phyloP scores from a whole-genome alignment of 2,329 filamentous ascomycete genomes.

The Coniella vitis region DNA sequence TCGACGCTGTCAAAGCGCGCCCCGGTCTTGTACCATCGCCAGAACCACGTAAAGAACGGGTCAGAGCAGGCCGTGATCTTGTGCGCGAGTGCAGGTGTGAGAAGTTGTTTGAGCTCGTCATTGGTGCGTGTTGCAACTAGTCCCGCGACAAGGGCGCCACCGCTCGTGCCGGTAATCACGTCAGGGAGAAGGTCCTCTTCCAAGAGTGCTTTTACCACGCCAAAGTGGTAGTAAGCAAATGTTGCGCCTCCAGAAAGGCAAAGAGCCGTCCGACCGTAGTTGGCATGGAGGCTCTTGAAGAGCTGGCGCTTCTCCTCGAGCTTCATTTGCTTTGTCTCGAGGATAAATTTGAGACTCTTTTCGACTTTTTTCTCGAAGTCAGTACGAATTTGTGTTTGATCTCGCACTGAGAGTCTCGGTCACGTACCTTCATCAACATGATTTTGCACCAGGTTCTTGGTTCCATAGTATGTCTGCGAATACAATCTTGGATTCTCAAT shows the following conservation, averaged over 20 bases:
- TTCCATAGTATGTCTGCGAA: conserved; percentile 94
- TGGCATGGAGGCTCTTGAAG: conserved; percentile 84
- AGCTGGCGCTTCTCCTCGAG: conserved; percentile 69
- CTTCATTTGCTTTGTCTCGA: conserved; percentile 59
- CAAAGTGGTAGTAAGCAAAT: conserved; percentile 96
- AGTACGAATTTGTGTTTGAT: too few relatives aligned
- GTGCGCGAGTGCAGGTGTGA: conserved; percentile 80
- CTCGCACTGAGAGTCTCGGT: too few relatives aligned
- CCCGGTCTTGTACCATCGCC: conserved; percentile 85
- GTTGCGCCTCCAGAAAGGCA: conserved; percentile 90
- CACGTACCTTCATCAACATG: conserved; percentile 77
- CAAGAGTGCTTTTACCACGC: conserved; percentile 80
- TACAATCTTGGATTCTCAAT: conserved; percentile 93
- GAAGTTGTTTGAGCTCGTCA: conserved; percentile 76
- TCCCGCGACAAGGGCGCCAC: conserved; percentile 82
- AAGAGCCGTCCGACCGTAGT: conserved; percentile 86
- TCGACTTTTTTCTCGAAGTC: conserved; percentile 45
- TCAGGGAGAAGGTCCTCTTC: conserved; percentile 82
- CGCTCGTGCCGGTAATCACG: conserved; percentile 94
- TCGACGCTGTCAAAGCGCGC: conserved; percentile 90
- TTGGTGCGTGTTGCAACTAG: conserved; percentile 85
- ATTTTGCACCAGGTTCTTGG: conserved; percentile 87
- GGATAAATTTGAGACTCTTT: conserved; percentile 58
- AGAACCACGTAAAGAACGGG: conserved; percentile 65
- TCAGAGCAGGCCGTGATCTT: conserved; percentile 84